These are phyloP conservation scores for Xylariaceae sp. DNA, from an alignment of 2,329 filamentous ascomycete genomes.

Conservation along the genomic window DNA sequence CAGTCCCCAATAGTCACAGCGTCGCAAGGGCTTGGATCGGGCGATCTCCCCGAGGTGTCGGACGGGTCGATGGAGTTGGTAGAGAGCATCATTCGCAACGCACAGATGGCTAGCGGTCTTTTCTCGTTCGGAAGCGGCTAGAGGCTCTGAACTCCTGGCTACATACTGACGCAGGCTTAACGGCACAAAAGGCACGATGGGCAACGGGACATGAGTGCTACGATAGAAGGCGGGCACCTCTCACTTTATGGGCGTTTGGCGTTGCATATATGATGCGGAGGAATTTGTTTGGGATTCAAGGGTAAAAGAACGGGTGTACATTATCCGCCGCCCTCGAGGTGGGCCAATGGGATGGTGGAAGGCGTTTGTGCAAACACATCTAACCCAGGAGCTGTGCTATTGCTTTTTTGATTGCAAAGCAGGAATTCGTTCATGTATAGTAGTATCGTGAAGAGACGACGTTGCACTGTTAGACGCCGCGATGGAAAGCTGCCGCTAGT, in stretches of 20 bases:
- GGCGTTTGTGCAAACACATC: too few species aligned
- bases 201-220: slow-evolving; percentile 9
- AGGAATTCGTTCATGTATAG: too few species aligned
- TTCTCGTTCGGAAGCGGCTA: background rate
- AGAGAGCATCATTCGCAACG: slow-evolving; percentile 31
- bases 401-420: too few species aligned
- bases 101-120: slow-evolving; percentile 28
- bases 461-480: too few species aligned
- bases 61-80: slow-evolving; percentile 32
- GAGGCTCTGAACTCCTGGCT: background rate
- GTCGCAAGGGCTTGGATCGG: slow-evolving; percentile 7
- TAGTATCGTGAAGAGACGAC: too few species aligned
- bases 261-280: slow-evolving; percentile 5
- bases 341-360: too few species aligned
- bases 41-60: slow-evolving; percentile 30
- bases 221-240: background rate
- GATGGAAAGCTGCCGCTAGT: too few species aligned
- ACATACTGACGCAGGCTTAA: background rate
- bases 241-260: slow-evolving; percentile 1
- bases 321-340: too few species aligned
- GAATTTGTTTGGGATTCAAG: background rate
- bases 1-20: background rate
- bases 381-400: too few species aligned
- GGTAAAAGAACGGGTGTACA: too few species aligned
- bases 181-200: background rate